Evolutionary conservation across 352 stramenopile species (phyloP).

Genomic region (Phytophthora pinifolia): DNA sequence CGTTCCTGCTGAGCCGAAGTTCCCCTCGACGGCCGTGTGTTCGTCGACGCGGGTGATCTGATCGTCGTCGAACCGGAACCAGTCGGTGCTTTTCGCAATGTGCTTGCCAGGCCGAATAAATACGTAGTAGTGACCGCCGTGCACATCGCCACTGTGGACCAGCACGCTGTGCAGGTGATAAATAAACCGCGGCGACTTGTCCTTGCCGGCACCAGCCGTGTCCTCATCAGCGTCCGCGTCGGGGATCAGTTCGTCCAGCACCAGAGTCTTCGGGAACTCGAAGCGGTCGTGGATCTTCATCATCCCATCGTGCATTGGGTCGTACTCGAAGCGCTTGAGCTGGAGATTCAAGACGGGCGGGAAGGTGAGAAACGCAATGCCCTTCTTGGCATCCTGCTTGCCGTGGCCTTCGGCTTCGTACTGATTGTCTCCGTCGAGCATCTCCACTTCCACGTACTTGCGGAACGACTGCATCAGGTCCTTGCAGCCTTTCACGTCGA

Average conservation of each 20-base stretch:
- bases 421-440: constrained; percentile 94
- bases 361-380: constrained; percentile 80
- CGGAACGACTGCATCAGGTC: constrained; percentile 90
- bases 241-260: constrained; percentile 66
- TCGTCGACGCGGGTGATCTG: constrained; percentile 80
- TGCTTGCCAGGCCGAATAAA: constrained; percentile 84
- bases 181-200: constrained; percentile 35
- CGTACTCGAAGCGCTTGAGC: constrained; percentile 91
- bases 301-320: constrained; percentile 84
- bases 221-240: constrained; percentile 9
- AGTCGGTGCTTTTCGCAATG: constrained; percentile 58
- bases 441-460: constrained; percentile 92
- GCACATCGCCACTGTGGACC: constrained; percentile 85
- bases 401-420: constrained; percentile 89
- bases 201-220: not conserved
- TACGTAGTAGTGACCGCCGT: constrained; percentile 89
- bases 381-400: constrained; percentile 92
- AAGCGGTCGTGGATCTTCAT: constrained; percentile 91
- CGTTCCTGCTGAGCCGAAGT: constrained; percentile 56
- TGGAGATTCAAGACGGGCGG: constrained; percentile 93
- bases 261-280: constrained; percentile 76
- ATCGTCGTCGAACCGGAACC: constrained; percentile 88
- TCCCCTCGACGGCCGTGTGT: constrained; percentile 70
- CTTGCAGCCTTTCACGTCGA: constrained; percentile 92
- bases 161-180: constrained; percentile 87